Base-by-base conservation (phyloP, 345 rosid species). In the Eucalyptus erythrocorys region DNA sequence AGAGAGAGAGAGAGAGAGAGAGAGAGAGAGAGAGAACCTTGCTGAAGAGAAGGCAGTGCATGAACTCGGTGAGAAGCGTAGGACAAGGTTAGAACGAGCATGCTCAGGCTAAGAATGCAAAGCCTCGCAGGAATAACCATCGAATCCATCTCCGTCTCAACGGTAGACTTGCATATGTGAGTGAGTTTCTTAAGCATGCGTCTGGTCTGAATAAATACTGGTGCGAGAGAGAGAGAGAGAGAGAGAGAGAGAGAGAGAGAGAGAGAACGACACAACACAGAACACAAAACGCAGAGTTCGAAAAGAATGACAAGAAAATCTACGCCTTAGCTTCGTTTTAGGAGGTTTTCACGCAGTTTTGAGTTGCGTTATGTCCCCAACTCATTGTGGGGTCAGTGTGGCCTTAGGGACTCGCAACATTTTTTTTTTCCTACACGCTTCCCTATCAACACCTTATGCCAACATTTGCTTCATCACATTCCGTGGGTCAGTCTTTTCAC, bases 211-310 rank as follows among this genome's bases (percentile, higher is more conserved):
- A 37, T 76, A 37, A 37, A 43, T 68, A 61, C 42, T 64, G 85
- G 81, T 10, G 15, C 6, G 7, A 32, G 27, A 37, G 45, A 8
- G 81, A 10, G 80, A 34, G 42, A n/a, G 79, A 66, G 79, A 66
- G 42, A 32, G 53, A 43, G 37, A 48, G 40, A 71, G 37, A 32
- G 71, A 76, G 13, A n/a, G 13, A 85, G 61, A 48, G 59, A 88
- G 48, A 86, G 87, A 53, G 42, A 49, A 37, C 45, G 42, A 19
- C 82, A 71, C 45, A 19, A 37, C 95, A 92, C 96, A 89, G 92
- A 94, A 91, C 96, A 95, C 96, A 93, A 93, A 94, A 92, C 91
- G 89, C 88, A 92, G 94, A 93, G 91, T 92, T 92, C 91, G 95
- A 93, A 92, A 94, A 94, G 88, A 89, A 87, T 87, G 82, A 50